phyloP scores from a whole-genome alignment of 2,329 filamentous ascomycete species.

The Scorias spongiosa region DNA sequence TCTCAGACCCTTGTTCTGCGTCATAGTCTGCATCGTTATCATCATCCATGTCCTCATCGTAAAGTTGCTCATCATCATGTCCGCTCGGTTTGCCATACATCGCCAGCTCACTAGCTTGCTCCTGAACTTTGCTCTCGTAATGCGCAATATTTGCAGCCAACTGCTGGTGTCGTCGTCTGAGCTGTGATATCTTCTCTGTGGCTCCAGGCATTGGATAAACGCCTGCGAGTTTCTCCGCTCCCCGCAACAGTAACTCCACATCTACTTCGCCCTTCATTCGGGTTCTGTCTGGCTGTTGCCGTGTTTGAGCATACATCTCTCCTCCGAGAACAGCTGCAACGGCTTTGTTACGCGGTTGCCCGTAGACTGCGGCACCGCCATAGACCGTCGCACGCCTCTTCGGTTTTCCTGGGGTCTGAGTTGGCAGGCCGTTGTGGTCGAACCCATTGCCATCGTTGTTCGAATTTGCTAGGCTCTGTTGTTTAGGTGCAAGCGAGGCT shows the following conservation, averaged over 20 bases:
- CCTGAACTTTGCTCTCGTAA: constrained; percentile 65
- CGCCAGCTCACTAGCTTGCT: constrained; percentile 59
- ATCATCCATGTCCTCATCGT: constrained; percentile 26
- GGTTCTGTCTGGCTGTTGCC: constrained; percentile 21
- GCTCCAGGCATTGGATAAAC: constrained; percentile 78
- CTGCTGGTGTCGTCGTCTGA: constrained; percentile 57
- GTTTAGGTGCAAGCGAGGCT: constrained; percentile 26
- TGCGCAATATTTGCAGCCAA: constrained; percentile 60
- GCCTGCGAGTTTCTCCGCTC: constrained; percentile 76
- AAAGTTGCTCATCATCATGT: constrained; percentile 1
- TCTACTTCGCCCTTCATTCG: constrained; percentile 57
- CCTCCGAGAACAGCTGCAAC: constrained; percentile 80
- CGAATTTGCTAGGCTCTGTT: constrained; percentile 22
- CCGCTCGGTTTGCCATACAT: constrained; percentile 40
- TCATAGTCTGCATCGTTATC: constrained; percentile 33
- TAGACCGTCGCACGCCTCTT: constrained; percentile 34
- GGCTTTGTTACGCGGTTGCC: constrained; percentile 57
- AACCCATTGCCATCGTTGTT: constrained; percentile 9
- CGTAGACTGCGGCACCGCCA: constrained; percentile 23
- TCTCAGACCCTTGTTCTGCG: constrained; percentile 20
- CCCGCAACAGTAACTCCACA: constrained; percentile 67
- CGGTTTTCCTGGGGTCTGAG: constrained; percentile 13
- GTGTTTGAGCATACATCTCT: constrained; percentile 70
- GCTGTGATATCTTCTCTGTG: constrained; percentile 54
- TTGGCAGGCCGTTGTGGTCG: constrained; percentile 5